Base-by-base conservation (phyloP, 2,329 filamentous ascomycete genomes). In the Microcyclosporella mali region DNA sequence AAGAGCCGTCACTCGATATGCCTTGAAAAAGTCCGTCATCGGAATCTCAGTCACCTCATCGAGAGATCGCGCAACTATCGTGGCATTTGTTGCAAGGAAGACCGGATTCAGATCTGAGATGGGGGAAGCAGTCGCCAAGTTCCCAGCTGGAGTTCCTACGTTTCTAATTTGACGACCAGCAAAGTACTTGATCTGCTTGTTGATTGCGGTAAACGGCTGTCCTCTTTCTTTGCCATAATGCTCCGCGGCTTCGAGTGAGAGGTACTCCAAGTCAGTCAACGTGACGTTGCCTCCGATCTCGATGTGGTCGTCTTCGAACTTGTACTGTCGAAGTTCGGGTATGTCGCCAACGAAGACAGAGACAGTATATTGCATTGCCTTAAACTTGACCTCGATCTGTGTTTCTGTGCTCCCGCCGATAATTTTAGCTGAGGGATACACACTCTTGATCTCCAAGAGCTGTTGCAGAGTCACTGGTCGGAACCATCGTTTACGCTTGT, bases 311-410 rank as follows among this genome's bases (percentile, higher is more conserved):
- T 90, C 82, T 32, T 84, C 74, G 62, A 95, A 83, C 3, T 72
- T 74, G 61, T 87, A 97, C 53, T 89, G 84, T 10, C 88, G 77
- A 45, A 98, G 70, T 66, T 97, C 92, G 1, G 86, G 72, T 45
- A 98, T 95, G 58, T 98, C 92, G 9, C 90, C 89, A 8, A 97
- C 85, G 53, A 84, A 97, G 0, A 98, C 85, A 0, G 89, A 95
- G 1, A 86, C 81, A 3, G 84, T 83, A 61, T 97, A 97, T 56
- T 88, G 78, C 72, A 95, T 79, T 1, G 84, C 88, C 70, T 97
- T 97, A 77, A 98, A 97, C 67, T 95, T 95, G 69, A 94, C 85
- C 67, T 98, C 92, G 47, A 98, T 97, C 66, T 97, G 92, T 0
- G 90, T 97, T 66, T 98, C 92, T 2, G 89, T 94, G 62, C 88